Conservation (phyloP, 495 filamentous ascomycete species). For the Cercophora samala region DNA sequence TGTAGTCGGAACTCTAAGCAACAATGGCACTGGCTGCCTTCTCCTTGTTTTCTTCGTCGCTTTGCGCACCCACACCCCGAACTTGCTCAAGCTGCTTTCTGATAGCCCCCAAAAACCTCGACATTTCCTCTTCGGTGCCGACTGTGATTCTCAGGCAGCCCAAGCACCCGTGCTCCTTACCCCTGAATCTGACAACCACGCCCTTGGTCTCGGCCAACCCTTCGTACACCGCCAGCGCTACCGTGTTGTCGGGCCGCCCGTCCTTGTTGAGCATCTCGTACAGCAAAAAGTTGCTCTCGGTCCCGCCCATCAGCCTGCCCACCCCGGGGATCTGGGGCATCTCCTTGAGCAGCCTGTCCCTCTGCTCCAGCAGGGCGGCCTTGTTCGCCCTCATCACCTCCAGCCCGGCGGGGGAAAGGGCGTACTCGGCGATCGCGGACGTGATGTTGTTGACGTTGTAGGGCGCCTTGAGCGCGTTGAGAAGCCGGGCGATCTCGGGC, state of each 20-base stretch:
- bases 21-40: slow-evolving; percentile 16
- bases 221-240: slow-evolving; percentile 77
- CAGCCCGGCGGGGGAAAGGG: slow-evolving; percentile 62
- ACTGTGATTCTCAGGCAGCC: slow-evolving; percentile 91
- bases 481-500: slow-evolving; percentile 57
- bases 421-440: slow-evolving; percentile 71
- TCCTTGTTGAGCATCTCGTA: slow-evolving; percentile 75
- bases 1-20: not conserved
- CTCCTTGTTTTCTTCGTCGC: slow-evolving; percentile 34
- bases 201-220: slow-evolving; percentile 79
- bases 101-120: slow-evolving; percentile 68
- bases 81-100: slow-evolving; percentile 44
- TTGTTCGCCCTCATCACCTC: slow-evolving; percentile 66
- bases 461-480: slow-evolving; percentile 91
- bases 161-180: slow-evolving; percentile 83
- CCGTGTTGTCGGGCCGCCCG: slow-evolving; percentile 71
- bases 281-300: slow-evolving; percentile 82
- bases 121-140: slow-evolving; percentile 83
- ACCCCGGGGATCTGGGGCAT: slow-evolving; percentile 74
- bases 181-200: slow-evolving; percentile 89
- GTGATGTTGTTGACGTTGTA: slow-evolving; percentile 91
- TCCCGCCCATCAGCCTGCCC: slow-evolving; percentile 76
- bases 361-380: slow-evolving; percentile 66
- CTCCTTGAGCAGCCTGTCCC: slow-evolving; percentile 68
- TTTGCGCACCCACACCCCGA: slow-evolving; percentile 21